Evolutionary conservation across 495 filamentous ascomycete species (phyloP).

Genomic region (Penicillium herquei): DNA sequence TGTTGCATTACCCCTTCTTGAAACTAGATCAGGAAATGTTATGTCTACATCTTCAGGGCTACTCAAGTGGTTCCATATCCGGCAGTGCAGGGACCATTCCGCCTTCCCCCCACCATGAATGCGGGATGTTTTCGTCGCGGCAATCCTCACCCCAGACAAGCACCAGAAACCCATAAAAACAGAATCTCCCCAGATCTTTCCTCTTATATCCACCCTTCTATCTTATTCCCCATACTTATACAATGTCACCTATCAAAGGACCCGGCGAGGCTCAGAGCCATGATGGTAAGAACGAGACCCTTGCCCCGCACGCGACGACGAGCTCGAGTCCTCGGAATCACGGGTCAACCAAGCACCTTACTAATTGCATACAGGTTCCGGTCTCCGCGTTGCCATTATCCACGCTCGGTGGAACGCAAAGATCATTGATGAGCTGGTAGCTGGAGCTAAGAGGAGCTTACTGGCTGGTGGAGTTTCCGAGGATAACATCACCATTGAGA

Average conservation of each 20-base stretch:
- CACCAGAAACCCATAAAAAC: not conserved
- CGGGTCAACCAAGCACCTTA: not conserved
- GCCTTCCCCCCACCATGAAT: slow-evolving; percentile 22
- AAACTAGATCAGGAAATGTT: too few relatives aligned
- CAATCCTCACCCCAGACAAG: not conserved
- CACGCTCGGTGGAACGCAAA: slow-evolving; percentile 91
- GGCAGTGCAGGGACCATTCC: slow-evolving; percentile 13
- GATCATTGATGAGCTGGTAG: slow-evolving; percentile 75
- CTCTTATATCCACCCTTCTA: not conserved
- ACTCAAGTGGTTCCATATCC: slow-evolving; percentile 10
- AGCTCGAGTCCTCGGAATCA: too few relatives aligned
- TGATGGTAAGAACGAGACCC: slow-evolving; percentile 41
- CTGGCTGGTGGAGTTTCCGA: slow-evolving; percentile 72
- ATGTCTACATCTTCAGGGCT: not conserved
- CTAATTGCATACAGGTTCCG: slow-evolving; percentile 55
- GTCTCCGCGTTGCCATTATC: slow-evolving; percentile 86
- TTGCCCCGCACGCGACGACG: too few relatives aligned
- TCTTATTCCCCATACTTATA: not conserved
- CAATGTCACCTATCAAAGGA: slow-evolving; percentile 54
- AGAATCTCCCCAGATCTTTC: not conserved
- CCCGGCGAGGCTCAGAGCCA: slow-evolving; percentile 52
- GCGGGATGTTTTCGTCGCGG: slow-evolving; percentile 21
- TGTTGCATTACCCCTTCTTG: too few relatives aligned
- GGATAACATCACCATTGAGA: slow-evolving; percentile 83
- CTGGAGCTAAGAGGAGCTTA: slow-evolving; percentile 64